These are phyloP conservation scores for Saccharomycopsis lassenensis DNA, from an alignment of 805 yeast species.

Conservation along the genomic window DNA sequence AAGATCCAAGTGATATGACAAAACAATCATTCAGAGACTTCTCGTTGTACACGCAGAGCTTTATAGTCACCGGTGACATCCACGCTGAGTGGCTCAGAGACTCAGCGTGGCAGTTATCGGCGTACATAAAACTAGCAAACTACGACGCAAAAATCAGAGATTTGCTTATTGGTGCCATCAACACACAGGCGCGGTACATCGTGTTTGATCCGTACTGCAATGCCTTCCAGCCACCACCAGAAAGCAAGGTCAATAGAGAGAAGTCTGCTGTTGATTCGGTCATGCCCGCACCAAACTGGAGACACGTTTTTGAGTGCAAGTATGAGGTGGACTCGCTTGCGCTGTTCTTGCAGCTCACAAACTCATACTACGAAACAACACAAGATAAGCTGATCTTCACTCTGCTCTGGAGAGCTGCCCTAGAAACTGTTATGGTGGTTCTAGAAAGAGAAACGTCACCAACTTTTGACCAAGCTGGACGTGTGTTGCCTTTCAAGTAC, in stretches of 20 bases:
- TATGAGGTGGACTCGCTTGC: slow-evolving; percentile 84
- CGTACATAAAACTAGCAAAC: slow-evolving; percentile 52
- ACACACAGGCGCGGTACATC: slow-evolving; percentile 62
- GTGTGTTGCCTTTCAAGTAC: slow-evolving; percentile 40
- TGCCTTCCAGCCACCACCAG: slow-evolving; percentile 80
- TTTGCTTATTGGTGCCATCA: slow-evolving; percentile 67
- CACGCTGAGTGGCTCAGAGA: slow-evolving; percentile 92
- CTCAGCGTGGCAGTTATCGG: slow-evolving; percentile 71
- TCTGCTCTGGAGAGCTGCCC: slow-evolving; percentile 47
- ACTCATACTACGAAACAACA: slow-evolving; percentile 54
- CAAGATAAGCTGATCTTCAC: slow-evolving; percentile 36
- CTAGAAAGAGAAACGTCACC: slow-evolving; percentile 51
- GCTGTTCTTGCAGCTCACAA: slow-evolving; percentile 63
- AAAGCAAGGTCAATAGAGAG: slow-evolving; percentile 32
- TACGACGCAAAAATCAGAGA: slow-evolving; percentile 38
- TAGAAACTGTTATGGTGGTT: slow-evolving; percentile 38
- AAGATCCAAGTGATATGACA: background rate
- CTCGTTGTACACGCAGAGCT: slow-evolving; percentile 53
- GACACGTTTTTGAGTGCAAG: slow-evolving; percentile 74
- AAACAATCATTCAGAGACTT: too few relatives aligned
- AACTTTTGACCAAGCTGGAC: slow-evolving; percentile 38
- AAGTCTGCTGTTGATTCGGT: slow-evolving; percentile 53
- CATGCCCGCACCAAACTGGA: slow-evolving; percentile 59
- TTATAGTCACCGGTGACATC: slow-evolving; percentile 85
- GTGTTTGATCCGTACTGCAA: slow-evolving; percentile 69